Conservation (phyloP, 371 early-diverging fungal genomes). For the Nematocida sp. region DNA sequence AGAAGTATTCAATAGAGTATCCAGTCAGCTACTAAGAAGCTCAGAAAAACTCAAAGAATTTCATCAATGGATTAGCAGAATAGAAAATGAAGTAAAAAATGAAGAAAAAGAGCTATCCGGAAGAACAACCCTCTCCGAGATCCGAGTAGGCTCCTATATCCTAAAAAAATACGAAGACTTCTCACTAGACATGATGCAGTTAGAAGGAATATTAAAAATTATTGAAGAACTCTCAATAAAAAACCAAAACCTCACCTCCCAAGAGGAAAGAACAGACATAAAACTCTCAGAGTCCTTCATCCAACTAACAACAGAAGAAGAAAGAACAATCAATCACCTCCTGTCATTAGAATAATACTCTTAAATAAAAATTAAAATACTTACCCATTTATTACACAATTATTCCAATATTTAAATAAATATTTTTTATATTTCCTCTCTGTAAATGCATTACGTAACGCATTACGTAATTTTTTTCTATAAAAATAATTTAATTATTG, state of each 20-base stretch:
- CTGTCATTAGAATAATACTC: background rate
- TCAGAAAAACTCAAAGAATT: background rate
- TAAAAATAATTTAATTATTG: too few relatives aligned
- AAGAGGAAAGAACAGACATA: background rate
- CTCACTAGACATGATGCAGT: background rate
- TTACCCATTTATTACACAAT: too few relatives aligned
- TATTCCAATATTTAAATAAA: too few relatives aligned
- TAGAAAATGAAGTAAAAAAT: background rate
- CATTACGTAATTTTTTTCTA: too few relatives aligned
- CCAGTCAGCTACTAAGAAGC: background rate
- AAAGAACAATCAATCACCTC: constrained; percentile 1
- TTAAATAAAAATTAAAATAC: background rate
- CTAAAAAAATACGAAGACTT: background rate
- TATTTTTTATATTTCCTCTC: too few relatives aligned
- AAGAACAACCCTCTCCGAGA: background rate
- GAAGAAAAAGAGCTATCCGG: background rate
- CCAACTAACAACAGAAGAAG: background rate
- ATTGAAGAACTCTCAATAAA: background rate
- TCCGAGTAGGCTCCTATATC: background rate
- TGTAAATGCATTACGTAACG: background rate
- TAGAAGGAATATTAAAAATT: background rate
- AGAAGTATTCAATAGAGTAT: background rate
- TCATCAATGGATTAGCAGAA: background rate
- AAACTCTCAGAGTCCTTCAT: background rate
- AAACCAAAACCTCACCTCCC: background rate